Evolutionary conservation across 805 yeast genomes (phyloP).

Genomic region (Tetrapisispora fleetii): DNA sequence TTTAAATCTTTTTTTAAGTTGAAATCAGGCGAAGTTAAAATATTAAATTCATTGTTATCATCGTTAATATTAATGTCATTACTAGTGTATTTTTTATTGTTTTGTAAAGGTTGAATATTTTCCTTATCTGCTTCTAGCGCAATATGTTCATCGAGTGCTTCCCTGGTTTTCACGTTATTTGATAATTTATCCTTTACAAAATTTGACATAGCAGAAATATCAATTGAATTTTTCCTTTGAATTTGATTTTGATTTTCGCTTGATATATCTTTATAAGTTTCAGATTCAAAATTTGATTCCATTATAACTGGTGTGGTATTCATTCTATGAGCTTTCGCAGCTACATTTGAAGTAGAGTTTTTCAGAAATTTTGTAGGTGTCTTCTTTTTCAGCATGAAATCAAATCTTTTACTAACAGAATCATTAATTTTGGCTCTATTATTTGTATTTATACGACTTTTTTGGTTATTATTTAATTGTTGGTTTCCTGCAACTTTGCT

Average conservation of each 20-base stretch:
- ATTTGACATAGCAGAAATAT: neutral
- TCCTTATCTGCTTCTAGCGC: constrained; percentile 18
- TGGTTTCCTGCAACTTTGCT: constrained; percentile 2
- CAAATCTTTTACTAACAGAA: constrained; percentile 27
- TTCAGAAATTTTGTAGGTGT: constrained; percentile 3
- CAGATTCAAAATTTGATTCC: neutral
- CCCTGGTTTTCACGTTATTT: neutral
- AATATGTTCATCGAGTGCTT: neutral
- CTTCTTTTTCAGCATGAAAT: constrained; percentile 25
- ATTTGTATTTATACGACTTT: constrained; percentile 10
- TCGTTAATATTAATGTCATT: neutral
- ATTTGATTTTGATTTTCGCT: neutral
- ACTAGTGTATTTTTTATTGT: neutral
- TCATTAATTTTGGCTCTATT: constrained; percentile 21
- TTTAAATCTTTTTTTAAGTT: constrained; percentile 1
- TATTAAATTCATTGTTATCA: constrained; percentile 7
- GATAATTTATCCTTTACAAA: neutral
- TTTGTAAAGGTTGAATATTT: constrained; percentile 17
- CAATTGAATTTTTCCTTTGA: constrained; percentile 1
- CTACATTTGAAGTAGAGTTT: constrained; percentile 2
- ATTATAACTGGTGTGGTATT: constrained; percentile 13
- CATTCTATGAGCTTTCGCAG: constrained; percentile 11
- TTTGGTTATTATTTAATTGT: constrained; percentile 1
- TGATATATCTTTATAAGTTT: neutral
- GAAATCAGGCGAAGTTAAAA: constrained; percentile 13